Evolutionary conservation across 169 alveolate species (phyloP).

Genomic region (Cryptosporidium ubiquitum): DNA sequence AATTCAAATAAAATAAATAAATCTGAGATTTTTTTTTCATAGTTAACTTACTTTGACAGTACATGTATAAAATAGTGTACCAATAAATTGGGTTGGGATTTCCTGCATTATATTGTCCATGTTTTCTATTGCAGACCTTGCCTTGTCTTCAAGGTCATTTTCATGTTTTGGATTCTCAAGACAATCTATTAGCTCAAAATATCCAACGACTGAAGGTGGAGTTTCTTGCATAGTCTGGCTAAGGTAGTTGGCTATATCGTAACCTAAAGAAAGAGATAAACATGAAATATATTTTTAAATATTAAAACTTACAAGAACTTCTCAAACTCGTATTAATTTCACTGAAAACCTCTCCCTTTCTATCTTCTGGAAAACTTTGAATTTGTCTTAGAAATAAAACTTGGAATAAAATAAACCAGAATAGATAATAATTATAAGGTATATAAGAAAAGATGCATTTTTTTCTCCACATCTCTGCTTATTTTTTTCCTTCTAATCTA

Average conservation of each 20-base stretch:
- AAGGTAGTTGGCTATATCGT: constrained; percentile 56
- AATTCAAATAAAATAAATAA: not conserved
- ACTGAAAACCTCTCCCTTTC: not conserved
- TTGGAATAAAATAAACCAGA: not conserved
- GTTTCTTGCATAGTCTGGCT: constrained; percentile 72
- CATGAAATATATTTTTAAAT: not conserved
- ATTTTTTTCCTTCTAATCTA: not conserved
- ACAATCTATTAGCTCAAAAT: constrained; percentile 50
- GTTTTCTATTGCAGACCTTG: constrained; percentile 44
- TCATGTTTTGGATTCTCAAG: constrained; percentile 47
- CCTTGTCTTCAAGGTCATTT: constrained; percentile 25
- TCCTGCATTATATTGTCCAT: constrained; percentile 69
- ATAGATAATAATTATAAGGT: not conserved
- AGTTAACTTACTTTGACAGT: constrained; percentile 56
- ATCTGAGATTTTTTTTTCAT: not conserved
- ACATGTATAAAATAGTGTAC: constrained; percentile 55
- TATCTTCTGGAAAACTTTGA: not conserved
- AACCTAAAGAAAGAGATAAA: constrained; percentile 11
- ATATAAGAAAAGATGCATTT: not conserved
- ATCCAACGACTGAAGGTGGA: constrained; percentile 67
- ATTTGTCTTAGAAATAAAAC: not conserved
- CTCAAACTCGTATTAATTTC: constrained; percentile 36
- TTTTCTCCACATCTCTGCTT: not conserved
- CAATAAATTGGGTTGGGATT: constrained; percentile 67
- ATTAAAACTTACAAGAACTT: constrained; percentile 60